A percentile compares a stretch with the other conserved stretches of the same genome.
Evolutionary conservation across 768 basidiomycete species (phyloP).

Genomic region (Mycena indigotica): DNA sequence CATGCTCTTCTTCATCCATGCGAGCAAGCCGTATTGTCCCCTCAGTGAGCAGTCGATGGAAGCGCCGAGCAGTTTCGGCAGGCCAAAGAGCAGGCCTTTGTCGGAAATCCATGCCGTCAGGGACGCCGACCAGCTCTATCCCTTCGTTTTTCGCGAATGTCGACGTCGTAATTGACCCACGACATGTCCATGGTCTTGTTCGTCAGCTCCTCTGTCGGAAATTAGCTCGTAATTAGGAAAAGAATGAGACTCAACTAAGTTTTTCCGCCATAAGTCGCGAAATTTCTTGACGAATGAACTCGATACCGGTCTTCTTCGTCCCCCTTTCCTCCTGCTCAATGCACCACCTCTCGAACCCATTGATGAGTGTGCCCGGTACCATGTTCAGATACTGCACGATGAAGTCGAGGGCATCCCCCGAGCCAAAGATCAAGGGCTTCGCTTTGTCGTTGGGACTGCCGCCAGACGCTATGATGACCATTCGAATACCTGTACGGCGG

Average conservation of each 20-base stretch:
- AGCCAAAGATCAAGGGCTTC: neutral
- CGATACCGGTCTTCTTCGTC: neutral
- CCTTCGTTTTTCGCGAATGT: neutral
- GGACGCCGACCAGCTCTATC: neutral
- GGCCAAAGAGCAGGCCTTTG: neutral
- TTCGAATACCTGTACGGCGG: neutral
- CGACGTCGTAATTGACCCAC: neutral
- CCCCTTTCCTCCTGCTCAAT: neutral
- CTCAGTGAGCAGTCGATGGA: neutral
- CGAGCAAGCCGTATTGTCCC: neutral
- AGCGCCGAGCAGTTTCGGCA: neutral
- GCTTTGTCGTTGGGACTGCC: neutral
- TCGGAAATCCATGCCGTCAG: neutral
- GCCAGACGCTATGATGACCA: neutral
- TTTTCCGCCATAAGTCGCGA: neutral
- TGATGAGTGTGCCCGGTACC: neutral
- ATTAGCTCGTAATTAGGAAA: neutral
- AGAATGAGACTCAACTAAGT: neutral
- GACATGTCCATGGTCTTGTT: neutral
- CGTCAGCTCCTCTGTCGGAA: neutral
- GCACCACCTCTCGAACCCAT: no score
- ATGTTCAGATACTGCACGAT: neutral
- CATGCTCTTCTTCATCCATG: neutral
- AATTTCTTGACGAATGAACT: neutral
- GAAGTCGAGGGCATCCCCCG: neutral